Evolutionary conservation across 805 yeast genomes (phyloP).

Genomic region (Candida insectalens): DNA sequence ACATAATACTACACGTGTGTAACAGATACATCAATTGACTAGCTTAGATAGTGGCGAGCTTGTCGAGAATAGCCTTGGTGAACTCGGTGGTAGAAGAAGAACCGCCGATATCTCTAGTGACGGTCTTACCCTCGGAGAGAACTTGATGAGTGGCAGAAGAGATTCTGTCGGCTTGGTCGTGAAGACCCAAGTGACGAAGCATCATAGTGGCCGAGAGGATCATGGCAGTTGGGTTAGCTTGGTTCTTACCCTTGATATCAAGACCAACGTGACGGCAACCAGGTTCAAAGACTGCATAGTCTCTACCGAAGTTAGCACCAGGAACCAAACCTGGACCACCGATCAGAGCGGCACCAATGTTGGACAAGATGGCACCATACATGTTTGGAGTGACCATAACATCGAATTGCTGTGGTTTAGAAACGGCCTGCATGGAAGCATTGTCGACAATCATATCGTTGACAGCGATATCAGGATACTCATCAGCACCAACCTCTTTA

Average conservation of each 20-base stretch:
- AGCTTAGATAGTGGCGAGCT: constrained; percentile 34
- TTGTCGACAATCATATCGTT: constrained; percentile 96
- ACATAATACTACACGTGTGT: neutral
- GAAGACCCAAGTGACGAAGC: constrained; percentile 92
- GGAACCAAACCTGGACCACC: constrained; percentile 99
- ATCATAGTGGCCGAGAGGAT: constrained; percentile 82
- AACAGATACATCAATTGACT: neutral
- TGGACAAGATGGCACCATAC: constrained; percentile 95
- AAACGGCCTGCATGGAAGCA: constrained; percentile 99
- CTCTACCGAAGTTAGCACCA: constrained; percentile 97
- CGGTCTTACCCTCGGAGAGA: constrained; percentile 75
- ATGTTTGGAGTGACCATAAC: constrained; percentile 96
- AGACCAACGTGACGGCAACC: constrained; percentile 99
- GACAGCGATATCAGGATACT: constrained; percentile 74
- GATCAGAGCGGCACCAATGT: constrained; percentile 93
- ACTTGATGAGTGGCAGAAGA: constrained; percentile 84
- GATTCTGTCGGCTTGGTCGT: constrained; percentile 75
- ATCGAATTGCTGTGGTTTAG: constrained; percentile 96
- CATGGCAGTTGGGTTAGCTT: constrained; percentile 98
- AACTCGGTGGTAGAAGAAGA: constrained; percentile 82
- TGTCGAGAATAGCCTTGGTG: constrained; percentile 79
- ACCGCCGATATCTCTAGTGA: constrained; percentile 92
- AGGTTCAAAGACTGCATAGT: constrained; percentile 96
- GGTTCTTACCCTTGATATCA: constrained; percentile 88
- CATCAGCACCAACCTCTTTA: constrained; percentile 74